Evolutionary conservation across 129 eudicot genomes (phyloP), one percentile per base, ranked within the genome.

Genomic region (Dittrichia graveolens): DNA sequence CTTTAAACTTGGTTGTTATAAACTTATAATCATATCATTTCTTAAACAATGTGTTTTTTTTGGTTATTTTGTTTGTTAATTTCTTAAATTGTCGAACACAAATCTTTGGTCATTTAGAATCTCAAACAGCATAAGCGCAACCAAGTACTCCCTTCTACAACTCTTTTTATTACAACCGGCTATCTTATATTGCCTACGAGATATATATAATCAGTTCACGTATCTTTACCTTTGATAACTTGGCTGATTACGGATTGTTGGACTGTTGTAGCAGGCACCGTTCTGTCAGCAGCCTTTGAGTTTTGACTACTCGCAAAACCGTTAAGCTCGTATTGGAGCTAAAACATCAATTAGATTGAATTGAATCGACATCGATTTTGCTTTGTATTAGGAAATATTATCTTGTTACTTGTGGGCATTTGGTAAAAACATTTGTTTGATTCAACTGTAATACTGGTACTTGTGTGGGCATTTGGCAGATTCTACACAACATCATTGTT

Each of bases 231-330:
- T 34, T 55, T 5, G 7, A 46, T 43, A 35, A 5, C 12, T 18
- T 41, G 24, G 40, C 49, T 71, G 35, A 65, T 61, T 14, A 49
- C 31, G 31, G 61, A 38, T 44, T 78, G 15, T 44, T 47, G 14
- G 24, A 72, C 15, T 80, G 64, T 73, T 69, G 70, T 67, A 81
- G 85, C 85, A 93, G 96, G 91, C 95, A 15, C 96, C 98, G 6
- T 82, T 84, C 80, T 84, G 86, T 69, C 96, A 93, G 91, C 98
- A 90, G 85, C 96, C 98, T 5, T 81, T 90, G 59, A 93, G 95
- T 83, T 93, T 93, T 71, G 98, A 90, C 59, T 93, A 90, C 89
- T 82, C 96, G 18, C 96, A 89, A 77, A 85, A 84, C 81, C 83
- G 80, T 65, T 90, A 81, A 76, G 48, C 24, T 64, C 60, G 19